phyloP scores from a whole-genome alignment of 495 filamentous ascomycete genomes.

The Hyaloscypha bicolor region DNA sequence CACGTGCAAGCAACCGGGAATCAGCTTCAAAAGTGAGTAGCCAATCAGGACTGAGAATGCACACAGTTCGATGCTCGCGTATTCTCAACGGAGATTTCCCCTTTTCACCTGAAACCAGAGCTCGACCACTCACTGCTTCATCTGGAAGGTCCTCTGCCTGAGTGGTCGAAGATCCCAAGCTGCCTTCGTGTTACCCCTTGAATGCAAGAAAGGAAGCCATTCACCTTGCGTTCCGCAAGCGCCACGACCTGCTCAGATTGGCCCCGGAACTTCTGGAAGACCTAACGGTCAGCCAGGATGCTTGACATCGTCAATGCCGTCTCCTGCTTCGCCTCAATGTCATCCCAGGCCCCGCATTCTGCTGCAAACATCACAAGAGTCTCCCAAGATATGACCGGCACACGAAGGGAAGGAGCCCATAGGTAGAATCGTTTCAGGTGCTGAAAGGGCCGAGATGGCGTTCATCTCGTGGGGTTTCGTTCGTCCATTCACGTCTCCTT shows the following conservation, averaged over 20 bases:
- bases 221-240: background rate
- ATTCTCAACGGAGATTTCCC: background rate
- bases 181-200: background rate
- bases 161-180: background rate
- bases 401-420: background rate
- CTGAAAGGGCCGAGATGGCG: background rate
- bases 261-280: background rate
- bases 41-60: background rate
- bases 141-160: background rate
- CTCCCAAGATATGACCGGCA: background rate
- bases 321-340: slow-evolving; percentile 7
- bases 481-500: background rate
- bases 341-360: slow-evolving; percentile 6
- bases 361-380: background rate
- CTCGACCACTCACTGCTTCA: background rate
- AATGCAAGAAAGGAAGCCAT: background rate
- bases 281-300: background rate
- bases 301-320: slow-evolving; percentile 1
- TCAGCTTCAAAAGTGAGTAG: background rate
- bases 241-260: background rate
- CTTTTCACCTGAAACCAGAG: background rate
- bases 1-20: background rate
- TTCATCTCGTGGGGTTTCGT: background rate
- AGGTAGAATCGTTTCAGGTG: background rate
- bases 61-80: background rate